Conservation (phyloP, 345 rosid species). For the Leavenworthia alabamica region DNA sequence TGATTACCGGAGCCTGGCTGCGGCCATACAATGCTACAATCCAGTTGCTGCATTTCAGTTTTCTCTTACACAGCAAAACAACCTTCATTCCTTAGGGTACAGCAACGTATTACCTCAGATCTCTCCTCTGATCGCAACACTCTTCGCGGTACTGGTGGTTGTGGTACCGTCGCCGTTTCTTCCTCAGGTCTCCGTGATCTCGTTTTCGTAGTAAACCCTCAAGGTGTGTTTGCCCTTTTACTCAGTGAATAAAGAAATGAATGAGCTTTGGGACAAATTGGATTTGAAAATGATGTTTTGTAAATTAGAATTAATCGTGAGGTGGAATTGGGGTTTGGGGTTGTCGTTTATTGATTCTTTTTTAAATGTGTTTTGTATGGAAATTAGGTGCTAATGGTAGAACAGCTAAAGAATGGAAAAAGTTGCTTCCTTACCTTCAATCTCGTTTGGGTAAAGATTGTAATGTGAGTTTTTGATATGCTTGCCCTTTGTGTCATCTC, state of each 20-base stretch:
- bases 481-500: neutral
- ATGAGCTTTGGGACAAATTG: neutral
- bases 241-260: neutral
- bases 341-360: neutral
- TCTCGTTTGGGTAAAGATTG: constrained; percentile 65
- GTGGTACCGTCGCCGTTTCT: constrained; percentile 17
- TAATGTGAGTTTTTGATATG: constrained; percentile 47
- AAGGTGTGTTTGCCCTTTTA: constrained; percentile 39
- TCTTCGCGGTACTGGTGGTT: constrained; percentile 18
- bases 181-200: constrained; percentile 71
- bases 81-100: constrained; percentile 28
- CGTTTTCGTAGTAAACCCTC: constrained; percentile 87
- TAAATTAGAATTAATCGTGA: neutral
- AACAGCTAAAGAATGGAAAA: constrained; percentile 89
- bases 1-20: constrained; percentile 7
- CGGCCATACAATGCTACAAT: constrained; percentile 33
- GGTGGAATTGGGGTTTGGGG: neutral
- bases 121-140: constrained; percentile 36
- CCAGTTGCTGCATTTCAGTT: constrained; percentile 19
- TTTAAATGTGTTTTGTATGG: neutral
- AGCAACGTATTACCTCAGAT: constrained; percentile 40
- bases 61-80: constrained; percentile 33
- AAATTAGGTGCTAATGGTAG: constrained; percentile 81
- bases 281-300: neutral
- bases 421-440: constrained; percentile 72